A percentile compares a stretch with the other conserved stretches of the same genome.
Conservation (phyloP, 345 rosid species). For the Corchorus olitorius region DNA sequence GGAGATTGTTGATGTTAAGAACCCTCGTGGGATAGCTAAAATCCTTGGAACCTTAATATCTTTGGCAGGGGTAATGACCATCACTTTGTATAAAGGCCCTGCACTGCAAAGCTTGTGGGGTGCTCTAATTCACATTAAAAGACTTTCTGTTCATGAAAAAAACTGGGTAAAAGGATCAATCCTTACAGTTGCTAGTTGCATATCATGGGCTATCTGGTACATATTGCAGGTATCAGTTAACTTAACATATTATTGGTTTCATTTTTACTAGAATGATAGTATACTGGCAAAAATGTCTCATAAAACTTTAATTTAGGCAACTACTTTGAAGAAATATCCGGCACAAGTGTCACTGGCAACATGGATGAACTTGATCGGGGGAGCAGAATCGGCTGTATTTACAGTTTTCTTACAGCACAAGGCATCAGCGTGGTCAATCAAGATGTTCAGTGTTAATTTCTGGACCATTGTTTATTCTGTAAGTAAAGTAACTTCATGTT, state of each 20-base stretch:
- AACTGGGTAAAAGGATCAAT: conserved; percentile 62
- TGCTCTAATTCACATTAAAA: conserved; percentile 44
- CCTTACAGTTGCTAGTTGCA: conserved; percentile 55
- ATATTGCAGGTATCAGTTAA: conserved; percentile 56
- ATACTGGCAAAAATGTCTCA: not conserved
- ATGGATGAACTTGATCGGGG: conserved; percentile 60
- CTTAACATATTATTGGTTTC: too few species aligned
- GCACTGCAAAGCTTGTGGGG: conserved; percentile 33
- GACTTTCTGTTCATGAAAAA: conserved; percentile 28
- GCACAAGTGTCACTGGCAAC: conserved; percentile 61
- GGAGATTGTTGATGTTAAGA: conserved; percentile 53
- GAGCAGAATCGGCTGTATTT: conserved; percentile 58
- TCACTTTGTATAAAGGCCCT: conserved; percentile 64
- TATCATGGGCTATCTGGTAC: conserved; percentile 59
- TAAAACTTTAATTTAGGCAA: conserved; percentile 35
- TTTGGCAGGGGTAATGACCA: conserved; percentile 47
- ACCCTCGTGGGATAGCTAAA: conserved; percentile 56
- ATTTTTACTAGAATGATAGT: not conserved
- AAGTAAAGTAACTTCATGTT: conserved; percentile 37
- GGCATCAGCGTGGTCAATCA: conserved; percentile 53
- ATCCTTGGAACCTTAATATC: conserved; percentile 53
- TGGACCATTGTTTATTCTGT: conserved; percentile 59
- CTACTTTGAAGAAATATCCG: conserved; percentile 55
- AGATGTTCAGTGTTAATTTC: conserved; percentile 48
- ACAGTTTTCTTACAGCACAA: conserved; percentile 45